Evolutionary conservation across 2,329 filamentous ascomycete species (phyloP).

Genomic region (Aspergillus brunneoviolaceus): DNA sequence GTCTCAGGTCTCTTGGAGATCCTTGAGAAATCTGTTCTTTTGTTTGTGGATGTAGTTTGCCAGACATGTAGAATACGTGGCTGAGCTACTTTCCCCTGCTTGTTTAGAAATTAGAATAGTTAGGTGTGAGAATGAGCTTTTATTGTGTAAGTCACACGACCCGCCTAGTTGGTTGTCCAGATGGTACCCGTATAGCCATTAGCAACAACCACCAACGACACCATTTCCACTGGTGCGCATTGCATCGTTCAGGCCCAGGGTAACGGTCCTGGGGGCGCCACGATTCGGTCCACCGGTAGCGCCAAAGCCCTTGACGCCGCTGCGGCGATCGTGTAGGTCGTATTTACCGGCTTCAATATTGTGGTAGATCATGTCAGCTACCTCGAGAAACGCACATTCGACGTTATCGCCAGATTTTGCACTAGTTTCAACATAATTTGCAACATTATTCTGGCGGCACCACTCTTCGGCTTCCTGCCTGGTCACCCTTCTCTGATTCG

Average conservation of each 20-base stretch:
- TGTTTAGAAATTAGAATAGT: background rate
- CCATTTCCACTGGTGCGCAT: constrained; percentile 43
- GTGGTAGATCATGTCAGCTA: constrained; percentile 91
- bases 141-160: background rate
- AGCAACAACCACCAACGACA: constrained; percentile 41
- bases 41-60: background rate
- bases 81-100: too few relatives aligned
- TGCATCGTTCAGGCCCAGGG: constrained; percentile 49
- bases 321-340: constrained; percentile 87
- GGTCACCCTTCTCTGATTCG: constrained; percentile 70
- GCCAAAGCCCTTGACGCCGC: constrained; percentile 74
- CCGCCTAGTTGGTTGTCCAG: background rate
- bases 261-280: constrained; percentile 42
- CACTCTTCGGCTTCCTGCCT: constrained; percentile 82
- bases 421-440: constrained; percentile 93
- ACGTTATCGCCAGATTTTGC: constrained; percentile 95
- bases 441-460: constrained; percentile 79
- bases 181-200: background rate
- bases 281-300: constrained; percentile 38
- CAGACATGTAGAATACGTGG: background rate
- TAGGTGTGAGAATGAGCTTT: background rate
- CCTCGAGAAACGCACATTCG: constrained; percentile 87
- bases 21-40: constrained; percentile 1
- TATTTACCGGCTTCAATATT: constrained; percentile 96
- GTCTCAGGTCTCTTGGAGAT: background rate